Evolutionary conservation across 441 rosid genomes (phyloP).

Genomic region (Pelargonium myrrhifolium): DNA sequence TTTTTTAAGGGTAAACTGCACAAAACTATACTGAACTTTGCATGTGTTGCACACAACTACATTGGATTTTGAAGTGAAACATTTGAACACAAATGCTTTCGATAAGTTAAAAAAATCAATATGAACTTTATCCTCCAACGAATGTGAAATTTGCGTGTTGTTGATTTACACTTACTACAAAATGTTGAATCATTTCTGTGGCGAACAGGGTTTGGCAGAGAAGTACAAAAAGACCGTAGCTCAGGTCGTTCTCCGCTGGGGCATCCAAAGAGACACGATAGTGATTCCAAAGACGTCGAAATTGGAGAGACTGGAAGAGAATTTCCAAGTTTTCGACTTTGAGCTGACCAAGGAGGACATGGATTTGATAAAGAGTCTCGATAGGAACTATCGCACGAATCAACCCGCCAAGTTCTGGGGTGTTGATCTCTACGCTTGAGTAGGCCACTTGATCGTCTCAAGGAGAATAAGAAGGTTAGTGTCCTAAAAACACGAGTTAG

Average conservation of each 20-base stretch:
- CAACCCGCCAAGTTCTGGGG: constrained; percentile 88
- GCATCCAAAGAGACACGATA: constrained; percentile 66
- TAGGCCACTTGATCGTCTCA: constrained; percentile 5
- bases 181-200: not conserved
- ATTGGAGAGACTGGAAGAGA: constrained; percentile 62
- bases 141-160: not conserved
- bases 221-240: constrained; percentile 74
- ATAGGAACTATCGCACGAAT: constrained; percentile 62
- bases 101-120: no score
- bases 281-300: constrained; percentile 82
- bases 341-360: constrained; percentile 67
- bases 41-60: no score
- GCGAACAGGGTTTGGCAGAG: constrained; percentile 50
- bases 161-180: not conserved
- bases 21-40: no score
- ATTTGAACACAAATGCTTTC: no score
- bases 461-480: constrained; percentile 12
- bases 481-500: not conserved
- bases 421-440: constrained; percentile 64
- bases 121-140: not conserved
- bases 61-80: no score
- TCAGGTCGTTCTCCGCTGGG: constrained; percentile 79
- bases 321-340: constrained; percentile 56
- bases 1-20: no score
- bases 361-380: constrained; percentile 52